phyloP scores from a whole-genome alignment of 2,329 filamentous ascomycete species.

The Aspergillus costaricaensis region DNA sequence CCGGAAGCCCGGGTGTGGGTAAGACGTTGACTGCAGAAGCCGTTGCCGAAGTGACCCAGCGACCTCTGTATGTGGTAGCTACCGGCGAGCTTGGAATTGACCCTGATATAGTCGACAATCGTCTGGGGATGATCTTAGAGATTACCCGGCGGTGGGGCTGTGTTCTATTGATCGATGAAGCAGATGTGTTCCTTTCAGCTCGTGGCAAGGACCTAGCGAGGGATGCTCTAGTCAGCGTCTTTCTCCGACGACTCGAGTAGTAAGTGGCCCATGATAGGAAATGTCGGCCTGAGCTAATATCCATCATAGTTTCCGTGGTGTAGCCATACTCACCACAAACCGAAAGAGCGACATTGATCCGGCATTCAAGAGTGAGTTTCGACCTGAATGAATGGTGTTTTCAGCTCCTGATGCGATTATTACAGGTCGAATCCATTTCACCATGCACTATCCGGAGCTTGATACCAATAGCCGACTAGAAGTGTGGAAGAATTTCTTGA shows the following conservation, averaged over 20 bases:
- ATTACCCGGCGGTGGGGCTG: neutral
- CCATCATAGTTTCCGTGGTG: constrained; percentile 2
- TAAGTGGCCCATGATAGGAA: neutral
- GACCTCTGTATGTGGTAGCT: neutral
- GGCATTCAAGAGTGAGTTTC: neutral
- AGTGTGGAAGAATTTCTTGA: constrained; percentile 6
- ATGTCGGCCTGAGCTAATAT: neutral
- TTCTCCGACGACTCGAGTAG: constrained; percentile 7
- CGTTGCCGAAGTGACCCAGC: neutral
- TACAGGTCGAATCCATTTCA: constrained; percentile 6
- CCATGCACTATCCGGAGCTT: neutral
- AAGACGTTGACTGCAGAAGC: constrained; percentile 7
- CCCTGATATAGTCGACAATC: neutral
- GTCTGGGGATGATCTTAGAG: neutral
- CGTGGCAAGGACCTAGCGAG: constrained; percentile 5
- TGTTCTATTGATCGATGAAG: neutral
- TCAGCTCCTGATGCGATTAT: neutral
- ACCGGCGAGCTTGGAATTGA: neutral
- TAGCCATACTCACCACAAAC: constrained; percentile 6
- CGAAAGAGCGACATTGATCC: constrained; percentile 1
- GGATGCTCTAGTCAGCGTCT: constrained; percentile 5
- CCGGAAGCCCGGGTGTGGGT: constrained; percentile 3
- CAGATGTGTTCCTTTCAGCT: neutral
- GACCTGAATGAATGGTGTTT: no score
- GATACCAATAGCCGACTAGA: neutral